Conservation (phyloP, 805 yeast genomes). For the Allodekkera sacchari region DNA sequence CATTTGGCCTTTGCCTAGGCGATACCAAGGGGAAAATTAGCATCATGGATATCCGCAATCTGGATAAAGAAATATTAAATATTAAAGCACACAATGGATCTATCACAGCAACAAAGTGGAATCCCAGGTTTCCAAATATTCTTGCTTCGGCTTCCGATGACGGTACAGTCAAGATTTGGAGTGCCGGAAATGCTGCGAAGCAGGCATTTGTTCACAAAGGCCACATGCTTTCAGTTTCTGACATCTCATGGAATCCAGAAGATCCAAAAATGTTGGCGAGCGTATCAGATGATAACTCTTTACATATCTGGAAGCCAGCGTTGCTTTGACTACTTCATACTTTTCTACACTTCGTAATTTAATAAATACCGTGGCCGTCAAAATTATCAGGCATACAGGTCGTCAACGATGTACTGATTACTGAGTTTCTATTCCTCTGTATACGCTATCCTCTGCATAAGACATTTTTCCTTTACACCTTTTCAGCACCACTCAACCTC, state of each 20-base stretch:
- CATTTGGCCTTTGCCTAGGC: slow-evolving; percentile 58
- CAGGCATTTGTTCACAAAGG: slow-evolving; percentile 71
- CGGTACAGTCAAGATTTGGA: slow-evolving; percentile 55
- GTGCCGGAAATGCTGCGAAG: slow-evolving; percentile 28
- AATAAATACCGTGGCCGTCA: too few relatives aligned
- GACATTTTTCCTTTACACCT: slow-evolving; percentile 26
- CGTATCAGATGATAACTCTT: slow-evolving; percentile 75
- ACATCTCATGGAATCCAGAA: slow-evolving; percentile 72
- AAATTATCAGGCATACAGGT: slow-evolving; percentile 1
- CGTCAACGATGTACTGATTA: slow-evolving; percentile 1
- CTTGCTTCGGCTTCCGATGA: slow-evolving; percentile 65
- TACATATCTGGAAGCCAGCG: slow-evolving; percentile 78
- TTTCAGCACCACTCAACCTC: slow-evolving; percentile 86
- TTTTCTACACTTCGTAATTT: too few relatives aligned
- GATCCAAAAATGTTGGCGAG: slow-evolving; percentile 65
- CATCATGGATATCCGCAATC: slow-evolving; percentile 59
- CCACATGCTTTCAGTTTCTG: slow-evolving; percentile 81
- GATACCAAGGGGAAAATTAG: slow-evolving; percentile 46
- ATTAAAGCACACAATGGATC: slow-evolving; percentile 39
- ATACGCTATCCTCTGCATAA: background rate
- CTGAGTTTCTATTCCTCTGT: background rate
- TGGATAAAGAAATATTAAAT: slow-evolving; percentile 22
- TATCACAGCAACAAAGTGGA: slow-evolving; percentile 68
- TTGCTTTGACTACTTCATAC: background rate
- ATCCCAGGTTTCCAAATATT: slow-evolving; percentile 42